Base-by-base conservation (phyloP, 352 stramenopile genomes). In the Phytopythium boreale region DNA sequence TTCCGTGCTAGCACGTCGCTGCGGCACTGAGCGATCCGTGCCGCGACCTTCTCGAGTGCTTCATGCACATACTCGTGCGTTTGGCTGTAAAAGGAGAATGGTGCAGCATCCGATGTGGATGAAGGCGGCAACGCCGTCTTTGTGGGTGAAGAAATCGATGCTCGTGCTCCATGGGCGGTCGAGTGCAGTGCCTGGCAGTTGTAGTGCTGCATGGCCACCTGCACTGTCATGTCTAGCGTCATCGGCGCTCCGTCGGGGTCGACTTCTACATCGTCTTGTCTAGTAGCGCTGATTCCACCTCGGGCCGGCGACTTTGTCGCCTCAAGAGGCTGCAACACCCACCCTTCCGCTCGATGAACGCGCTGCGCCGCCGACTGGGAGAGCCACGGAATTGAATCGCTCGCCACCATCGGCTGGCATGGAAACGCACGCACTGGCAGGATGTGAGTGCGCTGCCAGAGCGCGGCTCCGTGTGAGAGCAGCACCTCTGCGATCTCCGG, bases 401-500 rank as follows among this genome's bases (percentile, higher is more conserved):
- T 56, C 15, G 71, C 58, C 34, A 22, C 53, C 20, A 75, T 59
- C 9, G 65, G 49, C 19, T 59, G 51, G 4, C 78, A 72, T 4
- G 85, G 81, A 34, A 87, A 71, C 2, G 72, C 70, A 19, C 81
- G 74, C 15, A 78, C 51, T 0, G 85, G 83, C 29, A 92, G 64
- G 15, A 94, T 75, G 51, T 87, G 77, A 0, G 82, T 88, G 26
- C 75, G 75, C 27, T 92, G 82, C 75, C 73, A 88, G 9, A 89
- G n/a, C 19, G 51, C 73, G 1, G 82, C 82, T 27, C 74, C 80
- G 34, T 79, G 75, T 8, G 76, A 67, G 1, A 92, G 55, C 49
- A 94, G 46, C 24, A 91, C 75, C 10, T 71, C 66, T 29, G 71
- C 70, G 31, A 92, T 80, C 20, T 87, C 64, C 1, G 78, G 65